These are phyloP conservation scores for Naumovozyma dairenensis DNA, from an alignment of 805 yeast species.

Conservation along the genomic window DNA sequence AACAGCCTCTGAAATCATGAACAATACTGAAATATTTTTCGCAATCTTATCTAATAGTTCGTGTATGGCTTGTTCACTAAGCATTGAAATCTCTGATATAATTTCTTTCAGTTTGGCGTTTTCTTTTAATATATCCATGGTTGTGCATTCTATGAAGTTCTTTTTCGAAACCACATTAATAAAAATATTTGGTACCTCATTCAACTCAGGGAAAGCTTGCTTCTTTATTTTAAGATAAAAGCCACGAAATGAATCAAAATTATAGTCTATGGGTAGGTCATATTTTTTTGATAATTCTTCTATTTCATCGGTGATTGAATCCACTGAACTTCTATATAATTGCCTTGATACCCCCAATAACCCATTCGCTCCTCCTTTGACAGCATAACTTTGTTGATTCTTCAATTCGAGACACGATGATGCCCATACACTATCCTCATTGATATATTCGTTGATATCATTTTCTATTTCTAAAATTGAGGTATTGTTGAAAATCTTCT, in stretches of 20 bases:
- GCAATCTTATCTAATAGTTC: constrained; percentile 22
- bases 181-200: constrained; percentile 27
- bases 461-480: constrained; percentile 16
- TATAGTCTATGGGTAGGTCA: constrained; percentile 23
- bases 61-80: constrained; percentile 34
- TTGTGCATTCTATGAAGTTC: constrained; percentile 31
- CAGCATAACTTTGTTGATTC: constrained; percentile 38
- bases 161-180: constrained; percentile 28
- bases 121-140: constrained; percentile 32
- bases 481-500: constrained; percentile 21
- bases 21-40: constrained; percentile 27
- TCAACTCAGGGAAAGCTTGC: constrained; percentile 6
- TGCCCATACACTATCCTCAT: constrained; percentile 38
- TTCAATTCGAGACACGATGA: constrained; percentile 31
- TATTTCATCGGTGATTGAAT: constrained; percentile 28
- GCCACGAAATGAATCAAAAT: constrained; percentile 32
- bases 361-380: constrained; percentile 37
- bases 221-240: constrained; percentile 30
- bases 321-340: constrained; percentile 30
- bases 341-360: constrained; percentile 37
- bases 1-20: constrained; percentile 36
- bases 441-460: constrained; percentile 28
- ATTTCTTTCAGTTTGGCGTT: constrained; percentile 35
- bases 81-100: constrained; percentile 32
- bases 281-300: constrained; percentile 18